Evolutionary conservation across 1,139 yeast genomes (phyloP), one percentile per base, ranked within the genome.

Genomic region (Kodamaea suecica): DNA sequence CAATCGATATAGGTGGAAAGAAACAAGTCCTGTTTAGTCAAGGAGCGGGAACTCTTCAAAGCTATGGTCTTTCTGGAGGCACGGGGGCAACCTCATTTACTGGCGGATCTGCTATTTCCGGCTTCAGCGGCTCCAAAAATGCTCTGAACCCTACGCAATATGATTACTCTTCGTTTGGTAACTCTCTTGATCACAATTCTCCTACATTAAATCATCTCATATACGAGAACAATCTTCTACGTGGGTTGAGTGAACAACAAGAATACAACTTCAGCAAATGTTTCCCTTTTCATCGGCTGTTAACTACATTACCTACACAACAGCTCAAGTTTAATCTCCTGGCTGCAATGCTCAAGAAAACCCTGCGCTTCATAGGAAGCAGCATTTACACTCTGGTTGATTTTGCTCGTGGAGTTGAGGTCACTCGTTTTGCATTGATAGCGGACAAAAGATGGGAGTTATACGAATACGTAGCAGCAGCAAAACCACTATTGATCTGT

Each of bases 281-380:
- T 48, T 88, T 86, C 60, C 97, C 97, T 1, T 76, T 80, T 39
- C 85, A 84, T 54, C 66, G 95, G 38, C 81, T 82, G 50, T 68
- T 79, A 34, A 69, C 75, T 27, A 78, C 80, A 25, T 81, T 73
- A 53, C 71, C 74, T 15, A 81, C 92, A 0, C 90, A 81, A 45
- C 77, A 78, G 19, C 55, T 72, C 23, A 70, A 66, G 38, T 62
- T 78, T 35, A 63, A 61, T 59, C 64, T 55, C 49, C 49, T 47
- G 26, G 46, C 50, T 13, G 50, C 65, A 30, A 52, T 59, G 39
- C 49, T 66, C 9, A 61, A 70, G 73, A 48, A 78, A 63, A 52
- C 62, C 57, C 12, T 52, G 62, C 44, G 64, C 9, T 65, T 71
- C 47, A 72, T 78, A 7, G 75, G 78, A 29, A 76, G 83, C n/a